Evolutionary conservation across 371 early-diverging fungal genomes (phyloP), one percentile per base, ranked within the genome.

Genomic region (Mucor racemosus): DNA sequence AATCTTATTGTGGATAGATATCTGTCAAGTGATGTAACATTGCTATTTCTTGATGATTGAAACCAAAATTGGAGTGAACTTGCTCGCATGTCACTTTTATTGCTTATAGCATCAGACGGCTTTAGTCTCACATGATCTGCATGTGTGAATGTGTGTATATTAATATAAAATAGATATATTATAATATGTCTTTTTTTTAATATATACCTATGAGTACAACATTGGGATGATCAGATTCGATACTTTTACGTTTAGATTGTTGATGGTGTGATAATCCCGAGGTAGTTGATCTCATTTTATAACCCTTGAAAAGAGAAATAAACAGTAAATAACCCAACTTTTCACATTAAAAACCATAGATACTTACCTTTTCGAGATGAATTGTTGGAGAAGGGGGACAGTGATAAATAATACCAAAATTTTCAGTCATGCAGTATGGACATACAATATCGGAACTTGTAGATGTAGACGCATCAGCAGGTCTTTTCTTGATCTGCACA

Each of bases 401-500:
- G 34, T 59, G 48, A 60, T 69, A 69, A 53, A 69, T 60, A 15
- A 69, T 53, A 44, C 69, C 69, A 65, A 69, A 69, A 10, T 46
- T 36, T n/a, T 89, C 83, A 60, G 87, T 80, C 17, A 91, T 90
- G 77, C 95, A 95, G 68, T 84, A 95, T 8, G 95, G 95, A 64
- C 95, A 95, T 48, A 87, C 74, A 59, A 80, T 76, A 31, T 44
- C 26, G 17, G 77, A 70, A n/a, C 17, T 14, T 42, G 50, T 53
- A 46, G 62, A 48, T 26, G 50, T 7, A 26, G 62, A 53, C 4
- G 69, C 69, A 61, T 74, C 69, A 14, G 63, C 86, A 55, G 82
- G 82, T 46, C 91, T 85, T n/a, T 62, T 67, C 73, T 92, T 91
- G 71, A 97, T 91, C 84, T 95, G 95, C 60, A 96, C 88, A 80